Conservation (phyloP, 768 basidiomycete species). For the Rhodotorula diobovata region DNA sequence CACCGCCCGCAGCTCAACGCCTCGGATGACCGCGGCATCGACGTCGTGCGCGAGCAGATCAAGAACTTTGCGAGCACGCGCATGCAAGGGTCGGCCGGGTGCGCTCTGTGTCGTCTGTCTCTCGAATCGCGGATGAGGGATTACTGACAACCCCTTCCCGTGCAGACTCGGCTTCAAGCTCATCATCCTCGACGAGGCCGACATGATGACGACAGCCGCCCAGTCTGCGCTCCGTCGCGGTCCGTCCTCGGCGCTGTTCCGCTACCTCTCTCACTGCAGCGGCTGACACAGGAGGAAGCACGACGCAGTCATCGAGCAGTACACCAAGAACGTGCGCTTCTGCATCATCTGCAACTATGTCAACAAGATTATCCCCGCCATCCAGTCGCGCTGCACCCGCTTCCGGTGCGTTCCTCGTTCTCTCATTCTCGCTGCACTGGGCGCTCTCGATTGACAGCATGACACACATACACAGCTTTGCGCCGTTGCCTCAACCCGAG, state of each 20-base stretch:
- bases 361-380: conserved; percentile 97
- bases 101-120: background rate
- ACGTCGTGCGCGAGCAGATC: conserved; percentile 97
- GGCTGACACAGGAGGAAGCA: no score
- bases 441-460: no score
- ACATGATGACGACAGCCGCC: conserved; percentile 99
- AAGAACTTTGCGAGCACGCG: conserved; percentile 97
- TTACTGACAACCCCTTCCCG: background rate
- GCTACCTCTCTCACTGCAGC: background rate
- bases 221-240: conserved; percentile 89
- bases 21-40: conserved; percentile 96
- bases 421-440: no score
- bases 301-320: conserved; percentile 80
- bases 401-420: conserved; percentile 56
- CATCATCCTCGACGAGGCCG: conserved; percentile 98
- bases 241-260: conserved; percentile 34
- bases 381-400: conserved; percentile 95
- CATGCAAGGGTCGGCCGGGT: conserved; percentile 52
- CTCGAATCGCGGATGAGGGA: background rate
- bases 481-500: conserved; percentile 76
- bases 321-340: conserved; percentile 96
- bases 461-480: no score
- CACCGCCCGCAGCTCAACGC: conserved; percentile 70
- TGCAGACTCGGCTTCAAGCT: conserved; percentile 86
- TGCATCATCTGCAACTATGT: conserved; percentile 99